A percentile compares a stretch with the other conserved stretches of the same genome.
These are phyloP conservation scores for Pythium diclinum DNA, from an alignment of 352 stramenopile genomes.

Conservation along the genomic window DNA sequence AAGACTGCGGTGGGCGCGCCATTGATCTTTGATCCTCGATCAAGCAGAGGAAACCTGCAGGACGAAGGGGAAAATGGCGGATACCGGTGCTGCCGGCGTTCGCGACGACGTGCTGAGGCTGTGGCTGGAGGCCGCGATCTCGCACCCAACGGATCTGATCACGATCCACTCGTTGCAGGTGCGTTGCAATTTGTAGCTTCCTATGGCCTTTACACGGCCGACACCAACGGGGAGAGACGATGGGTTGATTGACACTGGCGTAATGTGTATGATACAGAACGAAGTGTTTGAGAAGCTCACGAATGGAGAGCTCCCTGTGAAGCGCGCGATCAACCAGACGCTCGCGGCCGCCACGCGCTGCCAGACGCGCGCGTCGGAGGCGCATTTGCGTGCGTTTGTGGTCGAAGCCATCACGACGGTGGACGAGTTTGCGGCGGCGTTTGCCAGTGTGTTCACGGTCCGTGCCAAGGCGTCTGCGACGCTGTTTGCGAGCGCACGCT, in stretches of 20 bases:
- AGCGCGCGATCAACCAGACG: constrained; percentile 61
- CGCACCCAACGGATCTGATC: constrained; percentile 42
- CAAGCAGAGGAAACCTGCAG: constrained; percentile 3
- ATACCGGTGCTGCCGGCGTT: constrained; percentile 4
- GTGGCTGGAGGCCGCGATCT: constrained; percentile 52
- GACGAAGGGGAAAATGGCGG: constrained; percentile 18
- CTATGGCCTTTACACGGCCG: background rate
- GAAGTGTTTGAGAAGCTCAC: constrained; percentile 65
- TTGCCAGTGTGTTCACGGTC: constrained; percentile 42
- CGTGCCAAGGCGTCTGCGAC: constrained; percentile 40
- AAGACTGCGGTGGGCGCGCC: constrained; percentile 24
- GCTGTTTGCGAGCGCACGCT: constrained; percentile 49
- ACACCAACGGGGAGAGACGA: background rate
- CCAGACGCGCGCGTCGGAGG: constrained; percentile 54
- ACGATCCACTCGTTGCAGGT: constrained; percentile 67
- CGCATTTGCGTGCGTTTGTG: constrained; percentile 52
- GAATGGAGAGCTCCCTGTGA: constrained; percentile 52
- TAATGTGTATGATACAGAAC: constrained; percentile 29
- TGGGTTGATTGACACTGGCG: constrained; percentile 11
- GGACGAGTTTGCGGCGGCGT: constrained; percentile 46
- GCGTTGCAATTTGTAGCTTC: background rate
- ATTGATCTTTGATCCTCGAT: constrained; percentile 28
- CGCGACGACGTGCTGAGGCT: constrained; percentile 63
- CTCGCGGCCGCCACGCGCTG: constrained; percentile 51
- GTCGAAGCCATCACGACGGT: constrained; percentile 31